phyloP scores from a whole-genome alignment of 2,329 filamentous ascomycete genomes.

The Massarina eburnea region DNA sequence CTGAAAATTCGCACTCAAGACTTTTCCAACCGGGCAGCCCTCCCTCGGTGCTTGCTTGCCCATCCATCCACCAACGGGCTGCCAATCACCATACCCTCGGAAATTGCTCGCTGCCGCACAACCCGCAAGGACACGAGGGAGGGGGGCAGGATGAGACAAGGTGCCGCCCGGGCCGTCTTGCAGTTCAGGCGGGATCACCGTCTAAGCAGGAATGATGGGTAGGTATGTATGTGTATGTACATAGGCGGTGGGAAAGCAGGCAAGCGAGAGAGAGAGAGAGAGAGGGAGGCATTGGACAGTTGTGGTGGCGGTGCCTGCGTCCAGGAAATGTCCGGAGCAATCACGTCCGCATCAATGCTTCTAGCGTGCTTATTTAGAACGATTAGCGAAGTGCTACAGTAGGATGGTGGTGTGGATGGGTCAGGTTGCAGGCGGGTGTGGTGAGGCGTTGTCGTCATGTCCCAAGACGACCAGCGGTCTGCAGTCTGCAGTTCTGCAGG shows the following conservation, averaged over 20 bases:
- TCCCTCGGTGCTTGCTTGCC: too few relatives aligned
- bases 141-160: background rate
- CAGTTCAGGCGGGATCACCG: too few relatives aligned
- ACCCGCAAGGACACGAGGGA: background rate
- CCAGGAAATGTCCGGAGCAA: slow-evolving; percentile 17
- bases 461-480: too few relatives aligned
- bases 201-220: background rate
- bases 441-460: background rate
- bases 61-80: background rate
- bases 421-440: background rate
- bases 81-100: background rate
- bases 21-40: too few relatives aligned
- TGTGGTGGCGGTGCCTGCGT: slow-evolving; percentile 6
- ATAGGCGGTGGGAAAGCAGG: background rate
- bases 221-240: background rate
- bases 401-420: slow-evolving; percentile 3
- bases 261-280: background rate
- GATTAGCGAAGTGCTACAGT: slow-evolving; percentile 17
- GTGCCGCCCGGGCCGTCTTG: background rate
- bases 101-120: slow-evolving; percentile 2
- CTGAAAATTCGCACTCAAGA: too few relatives aligned
- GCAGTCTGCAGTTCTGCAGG: too few relatives aligned
- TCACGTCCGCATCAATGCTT: slow-evolving; percentile 12
- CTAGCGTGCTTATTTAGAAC: slow-evolving; percentile 14
- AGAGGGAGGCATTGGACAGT: background rate